Evolutionary conservation across 805 yeast genomes (phyloP).

Genomic region (Suhomyces sp.): DNA sequence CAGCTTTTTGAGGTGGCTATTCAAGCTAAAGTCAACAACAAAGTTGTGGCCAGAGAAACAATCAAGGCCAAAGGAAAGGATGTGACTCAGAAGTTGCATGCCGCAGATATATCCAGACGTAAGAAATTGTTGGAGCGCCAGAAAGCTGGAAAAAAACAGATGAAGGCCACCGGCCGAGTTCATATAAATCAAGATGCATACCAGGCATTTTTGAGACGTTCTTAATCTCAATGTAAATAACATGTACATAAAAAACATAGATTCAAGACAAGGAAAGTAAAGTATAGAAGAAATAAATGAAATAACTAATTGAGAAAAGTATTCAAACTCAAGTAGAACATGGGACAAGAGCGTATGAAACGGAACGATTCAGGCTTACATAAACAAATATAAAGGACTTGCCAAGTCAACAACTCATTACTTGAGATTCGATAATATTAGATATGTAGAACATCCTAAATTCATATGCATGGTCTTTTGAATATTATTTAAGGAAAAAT

Average conservation of each 20-base stretch:
- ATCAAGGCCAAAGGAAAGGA: slow-evolving; percentile 92
- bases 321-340: too few species aligned
- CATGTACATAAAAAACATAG: slow-evolving; percentile 3
- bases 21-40: slow-evolving; percentile 80
- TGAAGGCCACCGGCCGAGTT: slow-evolving; percentile 79
- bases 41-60: slow-evolving; percentile 86
- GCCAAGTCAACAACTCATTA: too few species aligned
- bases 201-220: slow-evolving; percentile 64
- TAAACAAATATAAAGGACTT: too few species aligned
- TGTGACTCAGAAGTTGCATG: slow-evolving; percentile 90
- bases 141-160: slow-evolving; percentile 86
- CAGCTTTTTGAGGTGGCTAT: slow-evolving; percentile 91
- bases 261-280: background rate
- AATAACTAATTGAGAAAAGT: too few species aligned
- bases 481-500: too few species aligned
- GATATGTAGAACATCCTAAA: too few species aligned
- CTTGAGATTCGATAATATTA: too few species aligned
- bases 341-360: too few species aligned
- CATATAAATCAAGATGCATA: slow-evolving; percentile 81
- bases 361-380: too few species aligned
- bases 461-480: too few species aligned
- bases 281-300: too few species aligned
- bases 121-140: slow-evolving; percentile 85
- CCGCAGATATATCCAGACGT: slow-evolving; percentile 86
- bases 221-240: slow-evolving; percentile 7